Conservation (phyloP, 495 filamentous ascomycete genomes). For the Aspergillus asperescens region DNA sequence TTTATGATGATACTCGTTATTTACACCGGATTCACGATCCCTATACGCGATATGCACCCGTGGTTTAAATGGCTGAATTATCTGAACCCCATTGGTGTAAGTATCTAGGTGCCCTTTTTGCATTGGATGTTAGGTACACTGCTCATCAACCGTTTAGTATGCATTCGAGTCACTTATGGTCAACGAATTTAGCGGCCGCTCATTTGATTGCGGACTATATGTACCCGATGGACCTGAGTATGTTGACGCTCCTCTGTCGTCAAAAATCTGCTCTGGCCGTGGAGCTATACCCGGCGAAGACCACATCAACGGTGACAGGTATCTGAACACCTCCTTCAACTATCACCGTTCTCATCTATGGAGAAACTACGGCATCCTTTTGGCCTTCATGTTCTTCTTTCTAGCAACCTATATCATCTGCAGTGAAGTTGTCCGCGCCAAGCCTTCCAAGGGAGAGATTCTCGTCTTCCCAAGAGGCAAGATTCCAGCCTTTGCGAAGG, state of each 20-base stretch:
- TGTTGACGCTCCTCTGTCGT: slow-evolving; percentile 34
- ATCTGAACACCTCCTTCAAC: slow-evolving; percentile 53
- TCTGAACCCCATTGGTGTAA: slow-evolving; percentile 66
- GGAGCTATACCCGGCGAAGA: slow-evolving; percentile 55
- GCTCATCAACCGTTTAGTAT: slow-evolving; percentile 45
- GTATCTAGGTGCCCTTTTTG: neutral
- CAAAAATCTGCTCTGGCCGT: slow-evolving; percentile 53
- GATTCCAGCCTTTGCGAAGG: slow-evolving; percentile 55
- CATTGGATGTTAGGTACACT: neutral
- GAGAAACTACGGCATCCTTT: slow-evolving; percentile 78
- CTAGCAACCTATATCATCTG: slow-evolving; percentile 59
- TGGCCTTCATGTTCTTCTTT: slow-evolving; percentile 68
- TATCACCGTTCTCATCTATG: slow-evolving; percentile 62
- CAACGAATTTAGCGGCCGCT: slow-evolving; percentile 72
- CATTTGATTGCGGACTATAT: slow-evolving; percentile 57
- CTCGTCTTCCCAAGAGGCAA: slow-evolving; percentile 77
- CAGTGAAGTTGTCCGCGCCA: slow-evolving; percentile 69
- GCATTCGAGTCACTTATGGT: slow-evolving; percentile 85
- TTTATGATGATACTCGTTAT: slow-evolving; percentile 79
- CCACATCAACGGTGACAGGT: slow-evolving; percentile 62
- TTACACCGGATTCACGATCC: slow-evolving; percentile 88
- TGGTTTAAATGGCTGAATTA: slow-evolving; percentile 91
- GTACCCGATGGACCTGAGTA: slow-evolving; percentile 56
- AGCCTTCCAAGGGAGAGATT: slow-evolving; percentile 84
- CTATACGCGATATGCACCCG: slow-evolving; percentile 61